Evolutionary conservation across 2,329 filamentous ascomycete genomes (phyloP), one percentile per base, ranked within the genome.

Genomic region (Claviceps humidiphila): DNA sequence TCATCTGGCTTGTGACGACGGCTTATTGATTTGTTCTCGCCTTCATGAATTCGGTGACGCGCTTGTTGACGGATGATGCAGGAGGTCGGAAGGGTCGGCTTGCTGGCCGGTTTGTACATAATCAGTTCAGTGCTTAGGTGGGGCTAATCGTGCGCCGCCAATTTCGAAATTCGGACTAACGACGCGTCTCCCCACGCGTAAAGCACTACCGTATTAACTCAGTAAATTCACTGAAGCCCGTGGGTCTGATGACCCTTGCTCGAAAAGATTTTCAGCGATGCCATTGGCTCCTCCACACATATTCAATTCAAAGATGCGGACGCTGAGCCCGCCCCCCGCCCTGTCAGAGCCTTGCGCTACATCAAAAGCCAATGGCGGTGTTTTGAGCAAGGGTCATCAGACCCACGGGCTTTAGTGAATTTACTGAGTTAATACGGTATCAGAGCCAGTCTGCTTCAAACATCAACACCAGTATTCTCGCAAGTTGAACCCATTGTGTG

Each of bases 111-210:
- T 30, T 16, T 22, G 22, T 22, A 22, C 22, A 22, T 22, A 22
- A 22, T 22, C 22, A 22, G 22, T 22, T 22, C 22, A 49, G 22
- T 43, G 38, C 39, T 43, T 24, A 38, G 14, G 48, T 50, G 48
- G 48, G 26, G 48, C 48, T 3, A 16, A 16, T 44, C 14, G 42
- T 44, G 13, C 41, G 20, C 17, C 20, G 14, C 20, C 20, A 44
- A 14, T 26, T 44, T 7, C 22, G 42, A 13, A 44, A 22, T 44
- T 3, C 22, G 22, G 20, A 44, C 22, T 44, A 14, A 24, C 17
- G 41, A 53, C 59, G 59, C 59, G 59, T 54, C 55, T 58, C 43
- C 38, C 44, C 14, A 22, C 44, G 52, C 49, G 49, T 46, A 49
- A 52, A 52, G 34, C 49, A 51, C 40, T 26, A n/a, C n/a, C n/a